phyloP scores from a whole-genome alignment of 1,139 yeast species.

The Petasospora fabianii region DNA sequence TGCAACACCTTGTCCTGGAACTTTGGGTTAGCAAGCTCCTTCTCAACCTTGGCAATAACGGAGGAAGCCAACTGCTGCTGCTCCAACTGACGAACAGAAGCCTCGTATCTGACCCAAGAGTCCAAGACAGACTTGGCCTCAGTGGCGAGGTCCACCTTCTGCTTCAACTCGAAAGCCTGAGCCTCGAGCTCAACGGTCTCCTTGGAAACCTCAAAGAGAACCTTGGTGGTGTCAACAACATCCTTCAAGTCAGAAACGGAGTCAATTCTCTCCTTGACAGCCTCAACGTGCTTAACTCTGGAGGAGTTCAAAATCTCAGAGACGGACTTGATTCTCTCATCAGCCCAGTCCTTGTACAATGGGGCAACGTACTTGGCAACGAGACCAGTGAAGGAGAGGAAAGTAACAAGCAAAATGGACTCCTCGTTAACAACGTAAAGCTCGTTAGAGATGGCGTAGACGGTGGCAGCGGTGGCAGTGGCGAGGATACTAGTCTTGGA shows the following conservation, averaged over 20 bases:
- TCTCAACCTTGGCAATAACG: slow-evolving; percentile 84
- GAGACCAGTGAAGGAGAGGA: slow-evolving; percentile 70
- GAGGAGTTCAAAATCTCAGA: slow-evolving; percentile 80
- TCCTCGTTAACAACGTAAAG: slow-evolving; percentile 92
- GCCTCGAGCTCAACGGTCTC: slow-evolving; percentile 97
- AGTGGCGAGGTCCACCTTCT: slow-evolving; percentile 76
- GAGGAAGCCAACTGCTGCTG: slow-evolving; percentile 87
- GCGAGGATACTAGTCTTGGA: slow-evolving; percentile 95
- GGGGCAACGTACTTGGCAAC: slow-evolving; percentile 91
- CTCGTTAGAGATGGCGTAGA: slow-evolving; percentile 92
- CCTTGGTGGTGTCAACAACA: slow-evolving; percentile 88
- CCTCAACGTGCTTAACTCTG: slow-evolving; percentile 84
- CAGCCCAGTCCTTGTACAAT: slow-evolving; percentile 92
- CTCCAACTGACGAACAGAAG: slow-evolving; percentile 93
- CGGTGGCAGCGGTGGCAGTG: slow-evolving; percentile 89
- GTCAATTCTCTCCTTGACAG: slow-evolving; percentile 89
- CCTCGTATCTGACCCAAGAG: slow-evolving; percentile 99
- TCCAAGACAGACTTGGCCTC: slow-evolving; percentile 96
- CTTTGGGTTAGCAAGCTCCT: slow-evolving; percentile 80
- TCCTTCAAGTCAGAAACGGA: slow-evolving; percentile 86
- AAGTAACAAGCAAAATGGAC: slow-evolving; percentile 78
- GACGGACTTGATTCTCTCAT: slow-evolving; percentile 82
- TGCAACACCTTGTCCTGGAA: slow-evolving; percentile 91
- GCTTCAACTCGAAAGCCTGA: slow-evolving; percentile 87
- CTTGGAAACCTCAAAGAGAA: slow-evolving; percentile 88